Evolutionary conservation across 306 rosid species (phyloP).

Genomic region (Glycine soja): DNA sequence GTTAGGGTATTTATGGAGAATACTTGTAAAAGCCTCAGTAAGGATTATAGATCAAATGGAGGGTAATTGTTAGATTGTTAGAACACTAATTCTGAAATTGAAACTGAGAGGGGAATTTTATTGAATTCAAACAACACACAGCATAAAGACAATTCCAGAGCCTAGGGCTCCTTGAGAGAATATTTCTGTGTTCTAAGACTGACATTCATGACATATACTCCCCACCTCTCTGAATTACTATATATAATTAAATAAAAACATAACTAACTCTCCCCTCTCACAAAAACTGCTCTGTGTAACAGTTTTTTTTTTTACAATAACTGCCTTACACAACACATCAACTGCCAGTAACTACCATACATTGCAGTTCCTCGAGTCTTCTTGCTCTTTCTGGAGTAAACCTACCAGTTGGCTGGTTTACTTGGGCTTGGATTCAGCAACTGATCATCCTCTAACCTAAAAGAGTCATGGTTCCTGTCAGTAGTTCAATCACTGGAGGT

Average conservation of each 20-base stretch:
- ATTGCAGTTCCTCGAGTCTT: neutral
- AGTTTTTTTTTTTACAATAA: neutral
- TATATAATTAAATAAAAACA: neutral
- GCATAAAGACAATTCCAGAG: neutral
- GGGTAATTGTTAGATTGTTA: neutral
- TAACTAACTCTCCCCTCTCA: neutral
- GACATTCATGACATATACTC: neutral
- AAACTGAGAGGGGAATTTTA: neutral
- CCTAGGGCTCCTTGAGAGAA: neutral
- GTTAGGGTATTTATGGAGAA: neutral
- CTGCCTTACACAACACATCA: neutral
- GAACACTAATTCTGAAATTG: neutral
- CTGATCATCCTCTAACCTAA: neutral
- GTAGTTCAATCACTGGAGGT: neutral
- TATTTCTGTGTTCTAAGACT: neutral
- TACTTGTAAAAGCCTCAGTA: neutral
- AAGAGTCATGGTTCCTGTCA: neutral
- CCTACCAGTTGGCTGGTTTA: neutral
- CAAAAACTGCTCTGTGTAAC: neutral
- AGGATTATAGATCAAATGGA: neutral
- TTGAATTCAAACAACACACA: slow-evolving; percentile 12
- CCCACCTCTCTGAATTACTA: neutral
- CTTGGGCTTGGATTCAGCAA: neutral
- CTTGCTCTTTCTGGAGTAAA: neutral
- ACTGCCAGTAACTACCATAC: neutral